Evolutionary conservation across 2,329 filamentous ascomycete species (phyloP).

Genomic region (Chalaropsis thielavioides): DNA sequence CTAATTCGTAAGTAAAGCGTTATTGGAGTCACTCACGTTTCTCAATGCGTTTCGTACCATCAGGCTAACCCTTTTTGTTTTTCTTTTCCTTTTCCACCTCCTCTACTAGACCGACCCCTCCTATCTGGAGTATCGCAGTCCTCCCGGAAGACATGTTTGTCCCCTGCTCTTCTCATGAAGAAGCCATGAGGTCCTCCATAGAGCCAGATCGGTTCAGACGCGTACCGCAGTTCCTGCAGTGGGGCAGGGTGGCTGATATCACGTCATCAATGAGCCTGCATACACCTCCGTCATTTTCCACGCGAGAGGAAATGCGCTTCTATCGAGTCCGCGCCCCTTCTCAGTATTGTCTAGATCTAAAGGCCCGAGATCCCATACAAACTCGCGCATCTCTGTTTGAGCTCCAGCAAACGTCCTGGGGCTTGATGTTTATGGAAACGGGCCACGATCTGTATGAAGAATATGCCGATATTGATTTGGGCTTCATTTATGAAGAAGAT

Average conservation of each 20-base stretch:
- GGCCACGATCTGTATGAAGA: not conserved
- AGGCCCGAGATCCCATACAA: not conserved
- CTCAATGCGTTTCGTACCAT: not conserved
- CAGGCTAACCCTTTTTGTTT: not conserved
- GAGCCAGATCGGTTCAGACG: not conserved
- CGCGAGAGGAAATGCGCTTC: not conserved
- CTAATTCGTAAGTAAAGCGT: not conserved
- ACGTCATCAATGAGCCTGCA: not conserved
- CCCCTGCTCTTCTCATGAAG: slow-evolving; percentile 12
- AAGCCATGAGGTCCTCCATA: not conserved
- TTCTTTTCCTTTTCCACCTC: not conserved
- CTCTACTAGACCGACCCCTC: not conserved
- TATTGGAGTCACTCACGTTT: not conserved
- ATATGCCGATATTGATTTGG: not conserved
- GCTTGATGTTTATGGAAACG: not conserved
- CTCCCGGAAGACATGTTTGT: slow-evolving; percentile 7
- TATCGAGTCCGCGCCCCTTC: not conserved
- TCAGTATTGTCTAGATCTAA: not conserved
- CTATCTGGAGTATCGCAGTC: not conserved
- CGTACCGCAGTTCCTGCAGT: not conserved
- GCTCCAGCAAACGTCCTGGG: not conserved
- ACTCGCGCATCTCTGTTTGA: not conserved
- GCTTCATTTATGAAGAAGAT: not conserved
- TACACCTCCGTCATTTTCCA: not conserved
- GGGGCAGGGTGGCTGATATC: not conserved